Evolutionary conservation across 2,329 filamentous ascomycete species (phyloP), one percentile per base, ranked within the genome.

Genomic region (Neophaeococcomyces aloes): DNA sequence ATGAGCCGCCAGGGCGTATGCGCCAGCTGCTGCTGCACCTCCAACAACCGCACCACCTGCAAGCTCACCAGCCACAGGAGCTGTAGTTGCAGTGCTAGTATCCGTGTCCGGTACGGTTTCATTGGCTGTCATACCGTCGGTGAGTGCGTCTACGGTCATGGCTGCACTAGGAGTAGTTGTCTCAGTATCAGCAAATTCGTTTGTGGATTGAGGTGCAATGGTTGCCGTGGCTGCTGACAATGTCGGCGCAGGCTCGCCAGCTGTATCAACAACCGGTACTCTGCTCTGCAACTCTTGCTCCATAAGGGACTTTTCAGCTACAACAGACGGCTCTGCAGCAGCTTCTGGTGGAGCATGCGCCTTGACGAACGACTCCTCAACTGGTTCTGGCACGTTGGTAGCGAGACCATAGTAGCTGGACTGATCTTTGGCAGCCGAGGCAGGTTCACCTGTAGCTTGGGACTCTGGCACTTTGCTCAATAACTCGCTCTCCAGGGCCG

Each of bases 221-320:
- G 60, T 53, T 13, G 61, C 44, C 15, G 61, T 60, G 14, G 61
- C 61, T 23, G 66, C 65, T 43, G 52, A 67, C 56, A 42, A 59
- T 10, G 61, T 60, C n/a, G 66, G 66, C 2, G 62, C 63, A 1
- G 65, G 64, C 29, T 57, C 48, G 6, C 64, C 65, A n/a, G 55
- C 50, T 2, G 58, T 61, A n/a, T 66, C 58, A 13, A 59, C 55
- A 4, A 57, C 47, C 1, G 53, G 53, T 8, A 68, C 58, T 35
- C 62, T 63, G 46, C 76, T 71, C 37, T 87, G 68, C 7, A 93
- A 70, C 65, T 94, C 82, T 19, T 75, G 63, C 67, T 93, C 86
- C 4, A 87, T 71, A 7, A 69, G 72, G 60, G 76, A 77, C 75
- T 91, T 91, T 55, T 88, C 83, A 49, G 74, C 66, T 5, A 91